Evolutionary conservation across 192 early-diverging fungal species (phyloP), one percentile per base, ranked within the genome.

Genomic region (Linnemannia zychae): DNA sequence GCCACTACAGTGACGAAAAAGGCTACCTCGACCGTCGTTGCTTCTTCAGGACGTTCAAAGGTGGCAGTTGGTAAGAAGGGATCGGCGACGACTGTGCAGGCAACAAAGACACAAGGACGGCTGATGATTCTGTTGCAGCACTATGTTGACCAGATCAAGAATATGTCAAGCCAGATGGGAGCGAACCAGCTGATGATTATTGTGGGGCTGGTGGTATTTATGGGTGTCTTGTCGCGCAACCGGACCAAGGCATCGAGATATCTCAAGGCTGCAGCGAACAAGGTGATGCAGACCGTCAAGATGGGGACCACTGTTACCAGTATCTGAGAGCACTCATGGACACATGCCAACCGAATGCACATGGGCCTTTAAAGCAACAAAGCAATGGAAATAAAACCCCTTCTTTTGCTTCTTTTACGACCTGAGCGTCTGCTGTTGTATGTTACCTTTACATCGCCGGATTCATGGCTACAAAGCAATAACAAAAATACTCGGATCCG

Each of bases 231-330:
- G n/a, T 67, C 81, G 17, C 40, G 81, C 38, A 84, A 84, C 66
- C 60, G 81, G 49, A 38, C 71, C 15, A 65, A 28, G 47, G 81
- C 72, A 38, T 84, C 76, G 34, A 46, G 34, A 38, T 77, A 77
- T 20, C 22, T 77, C 6, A 77, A 74, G 50, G 63, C 76, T 18
- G 81, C 70, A 38, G 74, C 74, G 65, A 48, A 60, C 46, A 84
- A 84, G 38, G 70, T 84, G 72, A 78, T 78, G 76, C 71, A 84
- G n/a, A 84, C 81, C 2, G 31, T 84, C 46, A 84, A 78, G 48
- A 84, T 84, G 81, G 81, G 81, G 7, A 84, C 81, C 7, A 84
- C 81, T 0, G 76, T 84, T 3, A 84, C 81, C 4, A 78, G 81
- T 65, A 63, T 63, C 57, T 63, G 24, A 63, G 57, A 24, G 57